Evolutionary conservation across 2,329 filamentous ascomycete genomes (phyloP).

Genomic region (Fragosphaeria purpurea): DNA sequence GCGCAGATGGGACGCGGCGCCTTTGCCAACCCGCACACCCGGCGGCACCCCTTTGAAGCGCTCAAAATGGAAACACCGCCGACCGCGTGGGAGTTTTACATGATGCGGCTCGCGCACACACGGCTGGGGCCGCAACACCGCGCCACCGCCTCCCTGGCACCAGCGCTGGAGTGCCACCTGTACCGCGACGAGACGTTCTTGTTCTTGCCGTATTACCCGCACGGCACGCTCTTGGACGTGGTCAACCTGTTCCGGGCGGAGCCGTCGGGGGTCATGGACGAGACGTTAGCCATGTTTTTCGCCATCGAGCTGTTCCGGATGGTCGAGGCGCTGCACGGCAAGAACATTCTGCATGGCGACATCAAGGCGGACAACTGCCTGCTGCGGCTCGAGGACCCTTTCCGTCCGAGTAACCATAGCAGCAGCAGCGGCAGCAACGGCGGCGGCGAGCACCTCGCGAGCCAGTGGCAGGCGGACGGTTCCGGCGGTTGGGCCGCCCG

Average conservation of each 20-base stretch:
- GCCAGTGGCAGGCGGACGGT: slow-evolving; percentile 64
- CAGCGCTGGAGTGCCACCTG: slow-evolving; percentile 82
- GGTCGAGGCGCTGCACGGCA: slow-evolving; percentile 73
- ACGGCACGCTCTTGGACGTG: slow-evolving; percentile 90
- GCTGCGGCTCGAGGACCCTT: slow-evolving; percentile 65
- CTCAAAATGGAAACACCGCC: slow-evolving; percentile 92
- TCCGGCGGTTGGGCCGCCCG: slow-evolving; percentile 68
- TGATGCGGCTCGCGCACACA: slow-evolving; percentile 72
- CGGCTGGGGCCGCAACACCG: slow-evolving; percentile 64
- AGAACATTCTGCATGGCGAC: slow-evolving; percentile 79
- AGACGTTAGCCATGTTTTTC: slow-evolving; percentile 91
- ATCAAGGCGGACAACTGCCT: slow-evolving; percentile 94
- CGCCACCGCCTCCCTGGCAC: slow-evolving; percentile 66
- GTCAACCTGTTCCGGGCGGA: slow-evolving; percentile 78
- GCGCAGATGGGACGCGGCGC: slow-evolving; percentile 49
- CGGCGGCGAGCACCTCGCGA: slow-evolving; percentile 31
- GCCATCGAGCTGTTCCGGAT: slow-evolving; percentile 83
- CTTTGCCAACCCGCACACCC: slow-evolving; percentile 40
- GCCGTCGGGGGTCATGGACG: slow-evolving; percentile 69
- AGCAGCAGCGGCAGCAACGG: slow-evolving; percentile 14
- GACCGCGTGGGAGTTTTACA: slow-evolving; percentile 90
- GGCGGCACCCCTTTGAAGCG: slow-evolving; percentile 60
- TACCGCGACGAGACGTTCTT: slow-evolving; percentile 86
- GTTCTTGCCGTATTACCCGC: slow-evolving; percentile 74
- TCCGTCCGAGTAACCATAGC: slow-evolving; percentile 17